Evolutionary conservation across 1,284 basidiomycete genomes (phyloP).

Genomic region (Pterula multifida): DNA sequence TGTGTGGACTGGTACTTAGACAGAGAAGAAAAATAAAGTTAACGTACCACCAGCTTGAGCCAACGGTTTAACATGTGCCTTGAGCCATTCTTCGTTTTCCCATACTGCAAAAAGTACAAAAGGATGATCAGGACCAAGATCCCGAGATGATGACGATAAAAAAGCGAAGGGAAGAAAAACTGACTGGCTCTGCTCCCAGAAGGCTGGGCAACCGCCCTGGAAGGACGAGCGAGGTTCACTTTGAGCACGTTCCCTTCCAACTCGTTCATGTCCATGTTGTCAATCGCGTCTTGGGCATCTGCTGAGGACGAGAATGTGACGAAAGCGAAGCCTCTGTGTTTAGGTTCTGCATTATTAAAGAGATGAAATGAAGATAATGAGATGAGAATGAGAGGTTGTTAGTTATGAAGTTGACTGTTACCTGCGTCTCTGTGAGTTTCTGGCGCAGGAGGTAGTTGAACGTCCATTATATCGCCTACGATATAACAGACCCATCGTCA

Average conservation of each 20-base stretch:
- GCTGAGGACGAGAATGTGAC: conserved; percentile 64
- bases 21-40: background rate
- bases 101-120: conserved; percentile 44
- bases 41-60: conserved; percentile 56
- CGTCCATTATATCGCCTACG: conserved; percentile 70
- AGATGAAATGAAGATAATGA: background rate
- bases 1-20: too few relatives aligned
- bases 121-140: conserved; percentile 7
- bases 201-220: conserved; percentile 52
- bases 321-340: conserved; percentile 76
- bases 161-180: conserved; percentile 11
- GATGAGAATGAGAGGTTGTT: background rate
- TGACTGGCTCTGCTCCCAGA: conserved; percentile 62
- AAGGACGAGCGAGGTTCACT: conserved; percentile 66
- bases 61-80: conserved; percentile 60
- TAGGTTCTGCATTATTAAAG: conserved; percentile 33
- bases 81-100: conserved; percentile 80
- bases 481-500: conserved; percentile 43
- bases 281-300: conserved; percentile 78
- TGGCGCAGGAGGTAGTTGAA: conserved; percentile 62
- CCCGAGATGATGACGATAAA: background rate
- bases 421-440: conserved; percentile 43
- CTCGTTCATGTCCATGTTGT: conserved; percentile 84
- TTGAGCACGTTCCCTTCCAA: conserved; percentile 61
- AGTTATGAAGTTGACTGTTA: conserved; percentile 15